Percentiles rank a stretch among this genome's conserved stretches.
phyloP scores from a whole-genome alignment of 805 yeast genomes.

The Kockiozyma suomiensis region DNA sequence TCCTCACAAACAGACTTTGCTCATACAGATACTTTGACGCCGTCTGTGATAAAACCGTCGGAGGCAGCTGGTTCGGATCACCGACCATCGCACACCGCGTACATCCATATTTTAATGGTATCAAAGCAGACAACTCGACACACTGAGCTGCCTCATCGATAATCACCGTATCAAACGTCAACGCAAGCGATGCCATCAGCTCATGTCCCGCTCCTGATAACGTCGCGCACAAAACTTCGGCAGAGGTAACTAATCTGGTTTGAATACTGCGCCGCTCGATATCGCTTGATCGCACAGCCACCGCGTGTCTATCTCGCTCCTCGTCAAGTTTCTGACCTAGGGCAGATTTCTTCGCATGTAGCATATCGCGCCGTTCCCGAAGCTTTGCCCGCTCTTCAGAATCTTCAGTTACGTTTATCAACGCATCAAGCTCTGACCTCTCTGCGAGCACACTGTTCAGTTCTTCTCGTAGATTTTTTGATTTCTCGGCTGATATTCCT shows the following conservation, averaged over 20 bases:
- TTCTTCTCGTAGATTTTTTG: conserved; percentile 50
- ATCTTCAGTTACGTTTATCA: conserved; percentile 42
- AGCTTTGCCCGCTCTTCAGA: conserved; percentile 36
- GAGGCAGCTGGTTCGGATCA: conserved; percentile 97
- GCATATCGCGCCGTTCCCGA: conserved; percentile 54
- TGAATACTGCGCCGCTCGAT: conserved; percentile 75
- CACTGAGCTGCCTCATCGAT: conserved; percentile 98
- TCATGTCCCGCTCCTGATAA: conserved; percentile 94
- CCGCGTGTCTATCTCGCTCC: conserved; percentile 71
- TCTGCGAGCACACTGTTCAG: conserved; percentile 58
- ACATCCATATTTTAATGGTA: conserved; percentile 91
- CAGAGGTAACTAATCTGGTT: conserved; percentile 65
- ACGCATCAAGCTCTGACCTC: conserved; percentile 56
- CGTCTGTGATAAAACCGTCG: conserved; percentile 87
- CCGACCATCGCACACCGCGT: conserved; percentile 94
- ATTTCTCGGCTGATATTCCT: conserved; percentile 41
- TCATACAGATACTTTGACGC: conserved; percentile 83
- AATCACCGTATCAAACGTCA: conserved; percentile 84
- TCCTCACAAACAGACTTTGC: conserved; percentile 90
- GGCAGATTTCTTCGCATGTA: conserved; percentile 64
- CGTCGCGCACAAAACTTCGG: conserved; percentile 89
- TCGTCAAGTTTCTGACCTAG: conserved; percentile 75
- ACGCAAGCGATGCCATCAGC: conserved; percentile 69
- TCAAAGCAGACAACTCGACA: conserved; percentile 87
- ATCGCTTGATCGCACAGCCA: conserved; percentile 73